Base-by-base conservation (phyloP, 1,284 basidiomycete species). In the Moesziomyces parantarcticus region DNA sequence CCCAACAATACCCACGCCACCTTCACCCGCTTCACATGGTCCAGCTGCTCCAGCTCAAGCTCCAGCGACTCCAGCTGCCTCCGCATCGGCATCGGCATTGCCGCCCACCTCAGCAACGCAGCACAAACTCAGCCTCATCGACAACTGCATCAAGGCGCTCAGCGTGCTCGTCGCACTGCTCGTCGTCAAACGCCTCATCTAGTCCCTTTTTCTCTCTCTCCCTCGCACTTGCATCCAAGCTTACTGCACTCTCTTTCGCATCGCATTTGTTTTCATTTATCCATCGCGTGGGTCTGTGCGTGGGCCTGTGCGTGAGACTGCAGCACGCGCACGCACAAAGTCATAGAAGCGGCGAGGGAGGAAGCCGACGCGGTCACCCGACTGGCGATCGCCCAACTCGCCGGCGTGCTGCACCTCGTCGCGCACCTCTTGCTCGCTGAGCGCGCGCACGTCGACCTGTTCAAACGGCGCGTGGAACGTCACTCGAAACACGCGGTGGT, bases 401-500 rank as follows among this genome's bases (percentile, higher is more conserved):
- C n/a, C n/a, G n/a, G n/a, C n/a, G n/a, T n/a, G n/a, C 18, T 39
- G 16, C 16, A 39, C 16, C 18, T 39, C 36, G 36, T 16, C 14
- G 36, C 13, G 29, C 29, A 39, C 16, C 23, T 45, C 22, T 11
- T 13, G 4, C 44, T 16, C 7, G 42, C 16, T 43, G 21, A 67
- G 46, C 7, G 18, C 23, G 43, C 58, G 26, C 5, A 67, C 58
- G 26, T 61, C 46, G 42, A 81, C 49, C 5, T 63, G 44, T 1
- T 70, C 32, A 16, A 78, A 81, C 1, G 79, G 76, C 25, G 67
- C 41, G n/a, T 61, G 42, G 56, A 67, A 81, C 13, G 58, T 52
- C 14, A 81, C 32, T 11, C 80, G 54, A 55, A 58, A 81, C 14
- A 82, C 78, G 29, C 79, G 67, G 41, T 74, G 75, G 2, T 58